These are phyloP conservation scores for Symmetrospora coprosmae DNA, from an alignment of 768 basidiomycete species.

Conservation along the genomic window DNA sequence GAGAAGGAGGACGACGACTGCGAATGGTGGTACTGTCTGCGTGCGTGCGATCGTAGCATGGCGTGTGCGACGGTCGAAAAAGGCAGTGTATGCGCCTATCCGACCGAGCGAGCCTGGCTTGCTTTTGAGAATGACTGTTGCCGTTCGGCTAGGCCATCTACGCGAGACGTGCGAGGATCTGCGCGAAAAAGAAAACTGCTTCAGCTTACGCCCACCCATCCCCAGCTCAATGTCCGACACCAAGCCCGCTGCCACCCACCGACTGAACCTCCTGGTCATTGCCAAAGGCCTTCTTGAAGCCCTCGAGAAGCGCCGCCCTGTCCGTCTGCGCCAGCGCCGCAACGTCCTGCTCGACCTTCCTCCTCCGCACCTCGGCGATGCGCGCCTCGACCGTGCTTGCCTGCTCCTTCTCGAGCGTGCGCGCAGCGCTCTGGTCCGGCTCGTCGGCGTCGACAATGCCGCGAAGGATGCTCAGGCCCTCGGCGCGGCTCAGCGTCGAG, in stretches of 20 bases:
- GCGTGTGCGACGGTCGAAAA: too few relatives aligned
- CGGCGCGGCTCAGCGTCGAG: constrained; percentile 36
- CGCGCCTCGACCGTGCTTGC: constrained; percentile 24
- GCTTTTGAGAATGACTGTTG: too few relatives aligned
- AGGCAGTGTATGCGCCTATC: too few relatives aligned
- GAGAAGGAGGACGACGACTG: too few relatives aligned
- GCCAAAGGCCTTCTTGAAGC: constrained; percentile 28
- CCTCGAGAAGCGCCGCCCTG: constrained; percentile 33
- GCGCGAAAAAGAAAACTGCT: too few relatives aligned
- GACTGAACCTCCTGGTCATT: not conserved
- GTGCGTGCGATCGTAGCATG: too few relatives aligned
- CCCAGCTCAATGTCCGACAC: too few relatives aligned
- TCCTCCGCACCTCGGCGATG: constrained; percentile 27
- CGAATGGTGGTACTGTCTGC: too few relatives aligned
- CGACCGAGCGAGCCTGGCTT: too few relatives aligned
- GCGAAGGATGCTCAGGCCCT: constrained; percentile 35
- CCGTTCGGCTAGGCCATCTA: too few relatives aligned
- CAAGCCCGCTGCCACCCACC: not conserved
- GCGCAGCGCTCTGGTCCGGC: constrained; percentile 32
- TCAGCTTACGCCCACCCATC: too few relatives aligned
- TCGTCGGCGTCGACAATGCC: constrained; percentile 30
- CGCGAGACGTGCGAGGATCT: too few relatives aligned
- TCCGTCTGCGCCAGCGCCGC: constrained; percentile 32
- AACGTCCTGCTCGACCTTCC: constrained; percentile 32
- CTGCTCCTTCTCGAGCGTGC: constrained; percentile 33